Conservation (phyloP, 2,329 filamentous ascomycete species). For the Colletotrichum scovillei region DNA sequence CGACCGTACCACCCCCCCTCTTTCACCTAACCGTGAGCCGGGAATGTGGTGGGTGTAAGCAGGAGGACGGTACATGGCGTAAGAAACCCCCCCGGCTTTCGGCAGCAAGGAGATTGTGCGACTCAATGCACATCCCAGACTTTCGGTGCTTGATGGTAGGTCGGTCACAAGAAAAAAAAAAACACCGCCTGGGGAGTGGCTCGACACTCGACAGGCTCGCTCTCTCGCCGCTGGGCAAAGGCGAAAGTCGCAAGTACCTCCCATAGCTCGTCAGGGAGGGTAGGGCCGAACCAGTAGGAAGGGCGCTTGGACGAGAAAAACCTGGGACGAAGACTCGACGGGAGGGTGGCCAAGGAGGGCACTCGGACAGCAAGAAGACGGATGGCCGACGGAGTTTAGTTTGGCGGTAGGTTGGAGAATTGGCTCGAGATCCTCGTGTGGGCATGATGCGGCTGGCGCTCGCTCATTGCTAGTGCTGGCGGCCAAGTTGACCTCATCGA, state of each 20-base stretch:
- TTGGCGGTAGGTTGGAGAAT: not conserved
- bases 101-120: constrained; percentile 21
- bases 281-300: constrained; percentile 27
- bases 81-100: constrained; percentile 10
- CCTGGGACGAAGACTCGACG: constrained; percentile 19
- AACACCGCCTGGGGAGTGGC: not conserved
- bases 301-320: constrained; percentile 18
- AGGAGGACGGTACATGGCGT: not conserved
- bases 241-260: not conserved
- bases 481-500: constrained; percentile 25
- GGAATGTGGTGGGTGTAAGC: constrained; percentile 20
- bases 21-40: not conserved
- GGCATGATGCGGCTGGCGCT: not conserved
- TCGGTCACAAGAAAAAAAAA: not conserved
- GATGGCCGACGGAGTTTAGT: not conserved
- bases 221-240: not conserved
- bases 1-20: not conserved
- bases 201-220: not conserved
- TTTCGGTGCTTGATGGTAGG: constrained; percentile 10
- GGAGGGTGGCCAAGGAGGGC: constrained; percentile 16
- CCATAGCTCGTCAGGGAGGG: constrained; percentile 15
- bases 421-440: not conserved
- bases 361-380: constrained; percentile 14
- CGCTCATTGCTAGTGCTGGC: not conserved
- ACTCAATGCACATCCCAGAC: constrained; percentile 27